A percentile compares a stretch with the other conserved stretches of the same genome.
Conservation (phyloP, 208 protist species). For the Balamuthia mandrillaris region DNA sequence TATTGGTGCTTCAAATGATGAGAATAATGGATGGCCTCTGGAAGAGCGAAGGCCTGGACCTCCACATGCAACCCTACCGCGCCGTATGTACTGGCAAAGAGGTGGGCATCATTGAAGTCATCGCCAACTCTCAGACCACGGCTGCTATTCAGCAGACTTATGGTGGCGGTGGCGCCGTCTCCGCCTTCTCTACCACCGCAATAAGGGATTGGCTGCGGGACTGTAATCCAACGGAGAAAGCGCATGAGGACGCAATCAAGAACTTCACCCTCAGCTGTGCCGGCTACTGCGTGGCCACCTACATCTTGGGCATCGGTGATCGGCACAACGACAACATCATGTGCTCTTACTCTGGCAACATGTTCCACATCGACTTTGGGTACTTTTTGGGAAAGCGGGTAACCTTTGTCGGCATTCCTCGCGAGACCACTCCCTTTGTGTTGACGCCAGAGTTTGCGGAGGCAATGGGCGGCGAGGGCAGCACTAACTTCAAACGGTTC, state of each 20-base stretch:
- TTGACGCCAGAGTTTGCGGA: slow-evolving; percentile 77
- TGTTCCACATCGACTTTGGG: slow-evolving; percentile 88
- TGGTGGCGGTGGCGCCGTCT: background rate
- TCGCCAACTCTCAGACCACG: slow-evolving; percentile 65
- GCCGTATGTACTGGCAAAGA: slow-evolving; percentile 67
- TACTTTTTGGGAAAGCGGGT: slow-evolving; percentile 83
- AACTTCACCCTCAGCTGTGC: slow-evolving; percentile 71
- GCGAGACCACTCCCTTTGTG: slow-evolving; percentile 79
- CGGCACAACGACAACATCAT: slow-evolving; percentile 78
- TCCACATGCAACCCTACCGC: slow-evolving; percentile 57
- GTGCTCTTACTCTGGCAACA: slow-evolving; percentile 65
- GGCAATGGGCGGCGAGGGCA: slow-evolving; percentile 77
- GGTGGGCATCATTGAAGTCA: slow-evolving; percentile 73
- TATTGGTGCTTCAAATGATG: slow-evolving; percentile 70
- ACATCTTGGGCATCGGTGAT: slow-evolving; percentile 79
- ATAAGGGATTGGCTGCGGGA: slow-evolving; percentile 34
- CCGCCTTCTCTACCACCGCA: background rate
- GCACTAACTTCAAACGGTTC: slow-evolving; percentile 62
- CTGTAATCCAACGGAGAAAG: background rate
- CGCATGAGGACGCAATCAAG: background rate
- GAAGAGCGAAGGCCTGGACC: slow-evolving; percentile 53
- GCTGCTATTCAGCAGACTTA: slow-evolving; percentile 59
- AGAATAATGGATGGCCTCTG: slow-evolving; percentile 54
- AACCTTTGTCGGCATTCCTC: slow-evolving; percentile 9
- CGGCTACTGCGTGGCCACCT: slow-evolving; percentile 89